Conservation (phyloP, 2,329 filamentous ascomycete genomes). For the Ophiognomonia clavigignenti-juglandacearum region DNA sequence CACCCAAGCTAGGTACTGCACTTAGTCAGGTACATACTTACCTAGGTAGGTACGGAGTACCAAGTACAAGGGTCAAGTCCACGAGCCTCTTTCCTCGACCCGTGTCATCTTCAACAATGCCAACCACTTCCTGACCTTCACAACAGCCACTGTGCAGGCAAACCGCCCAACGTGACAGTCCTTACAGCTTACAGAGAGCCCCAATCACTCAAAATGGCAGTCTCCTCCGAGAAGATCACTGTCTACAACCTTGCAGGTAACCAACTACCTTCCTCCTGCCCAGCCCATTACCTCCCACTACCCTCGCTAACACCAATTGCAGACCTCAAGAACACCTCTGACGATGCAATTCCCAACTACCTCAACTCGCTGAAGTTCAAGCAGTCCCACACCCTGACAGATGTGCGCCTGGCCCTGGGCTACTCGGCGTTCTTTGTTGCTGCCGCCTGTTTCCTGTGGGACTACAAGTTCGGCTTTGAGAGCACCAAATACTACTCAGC, state of each 20-base stretch:
- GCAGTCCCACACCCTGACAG: slow-evolving; percentile 74
- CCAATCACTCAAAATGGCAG: slow-evolving; percentile 33
- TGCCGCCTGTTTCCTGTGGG: slow-evolving; percentile 80
- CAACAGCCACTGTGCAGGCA: background rate
- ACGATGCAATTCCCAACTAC: slow-evolving; percentile 92
- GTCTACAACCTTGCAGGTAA: slow-evolving; percentile 64
- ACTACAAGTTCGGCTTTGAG: slow-evolving; percentile 90
- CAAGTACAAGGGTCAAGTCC: no score
- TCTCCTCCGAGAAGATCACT: slow-evolving; percentile 52
- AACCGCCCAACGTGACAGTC: background rate
- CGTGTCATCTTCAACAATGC: background rate
- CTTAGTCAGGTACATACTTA: no score
- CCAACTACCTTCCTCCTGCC: slow-evolving; percentile 8
- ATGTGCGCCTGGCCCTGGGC: slow-evolving; percentile 78
- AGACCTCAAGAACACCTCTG: slow-evolving; percentile 96
- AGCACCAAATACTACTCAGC: slow-evolving; percentile 76
- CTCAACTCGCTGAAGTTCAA: slow-evolving; percentile 81
- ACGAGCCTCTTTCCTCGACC: background rate
- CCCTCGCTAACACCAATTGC: slow-evolving; percentile 17
- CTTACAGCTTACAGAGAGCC: no score
- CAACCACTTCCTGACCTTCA: background rate
- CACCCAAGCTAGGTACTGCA: no score
- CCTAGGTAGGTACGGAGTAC: background rate
- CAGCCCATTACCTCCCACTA: slow-evolving; percentile 2
- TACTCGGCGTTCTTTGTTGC: slow-evolving; percentile 78